Evolutionary conservation across 148 eudicot species (phyloP).

Genomic region (Gaultheria prostrata): DNA sequence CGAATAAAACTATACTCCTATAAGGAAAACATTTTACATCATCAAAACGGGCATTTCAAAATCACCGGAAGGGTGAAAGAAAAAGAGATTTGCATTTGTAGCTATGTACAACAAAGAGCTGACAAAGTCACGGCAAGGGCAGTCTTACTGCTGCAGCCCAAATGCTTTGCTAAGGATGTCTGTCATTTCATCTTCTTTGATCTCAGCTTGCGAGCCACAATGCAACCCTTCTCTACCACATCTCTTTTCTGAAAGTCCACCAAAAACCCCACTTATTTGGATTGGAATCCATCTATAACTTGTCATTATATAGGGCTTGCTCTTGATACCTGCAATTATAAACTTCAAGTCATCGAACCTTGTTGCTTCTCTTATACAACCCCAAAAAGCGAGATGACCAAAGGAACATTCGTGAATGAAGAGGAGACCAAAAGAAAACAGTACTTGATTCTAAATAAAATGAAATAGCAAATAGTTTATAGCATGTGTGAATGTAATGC

Average conservation of each 20-base stretch:
- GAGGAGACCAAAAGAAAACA: background rate
- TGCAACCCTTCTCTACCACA: constrained; percentile 10
- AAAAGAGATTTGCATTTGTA: background rate
- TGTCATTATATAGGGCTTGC: constrained; percentile 47
- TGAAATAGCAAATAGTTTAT: background rate
- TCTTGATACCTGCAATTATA: constrained; percentile 38
- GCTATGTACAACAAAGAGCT: background rate
- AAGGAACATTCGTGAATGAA: background rate
- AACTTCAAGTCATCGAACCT: background rate
- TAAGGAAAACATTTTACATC: background rate
- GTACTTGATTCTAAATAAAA: background rate
- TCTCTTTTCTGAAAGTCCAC: background rate
- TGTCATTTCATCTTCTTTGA: constrained; percentile 3
- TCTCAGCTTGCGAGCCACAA: background rate
- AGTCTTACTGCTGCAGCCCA: constrained; percentile 20
- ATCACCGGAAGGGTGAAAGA: background rate
- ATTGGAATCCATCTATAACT: background rate
- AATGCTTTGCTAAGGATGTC: constrained; percentile 9
- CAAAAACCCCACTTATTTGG: background rate
- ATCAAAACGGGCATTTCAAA: no score
- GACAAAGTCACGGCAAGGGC: constrained; percentile 12
- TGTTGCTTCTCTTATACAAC: background rate
- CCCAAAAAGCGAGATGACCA: background rate
- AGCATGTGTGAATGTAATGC: background rate
- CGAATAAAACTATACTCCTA: no score